Percentiles rank a stretch among this genome's conserved stretches.
These are phyloP conservation scores for Apodospora peruviana DNA, from an alignment of 495 filamentous ascomycete genomes.

Conservation along the genomic window DNA sequence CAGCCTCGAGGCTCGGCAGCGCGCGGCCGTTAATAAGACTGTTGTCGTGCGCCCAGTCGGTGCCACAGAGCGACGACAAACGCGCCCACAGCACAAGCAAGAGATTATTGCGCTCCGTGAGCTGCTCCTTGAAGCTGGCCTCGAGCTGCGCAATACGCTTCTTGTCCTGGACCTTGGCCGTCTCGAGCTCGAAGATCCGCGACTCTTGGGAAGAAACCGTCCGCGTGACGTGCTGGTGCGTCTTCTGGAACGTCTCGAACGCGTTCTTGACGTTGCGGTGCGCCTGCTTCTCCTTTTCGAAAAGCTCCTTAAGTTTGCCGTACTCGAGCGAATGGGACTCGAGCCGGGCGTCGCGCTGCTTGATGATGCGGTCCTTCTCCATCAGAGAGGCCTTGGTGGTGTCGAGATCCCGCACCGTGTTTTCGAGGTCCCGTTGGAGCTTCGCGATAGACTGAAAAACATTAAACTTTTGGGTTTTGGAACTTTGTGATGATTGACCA, in stretches of 20 bases:
- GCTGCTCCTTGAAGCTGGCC: slow-evolving; percentile 72
- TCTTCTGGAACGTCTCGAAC: slow-evolving; percentile 81
- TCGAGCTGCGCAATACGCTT: slow-evolving; percentile 70
- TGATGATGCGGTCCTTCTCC: slow-evolving; percentile 84
- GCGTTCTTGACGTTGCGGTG: slow-evolving; percentile 79
- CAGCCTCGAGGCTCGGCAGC: slow-evolving; percentile 72
- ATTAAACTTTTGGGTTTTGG: background rate
- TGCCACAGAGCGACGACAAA: slow-evolving; percentile 77
- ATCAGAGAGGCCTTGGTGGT: slow-evolving; percentile 64
- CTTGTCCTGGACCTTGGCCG: slow-evolving; percentile 62
- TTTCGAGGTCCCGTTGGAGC: slow-evolving; percentile 81
- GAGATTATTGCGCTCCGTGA: slow-evolving; percentile 83
- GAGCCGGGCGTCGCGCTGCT: slow-evolving; percentile 85
- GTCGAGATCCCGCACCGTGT: slow-evolving; percentile 75
- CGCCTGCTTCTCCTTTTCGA: slow-evolving; percentile 84
- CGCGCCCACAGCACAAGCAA: slow-evolving; percentile 83
- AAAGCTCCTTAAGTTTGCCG: slow-evolving; percentile 74
- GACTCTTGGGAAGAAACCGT: slow-evolving; percentile 79
- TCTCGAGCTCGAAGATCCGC: slow-evolving; percentile 79
- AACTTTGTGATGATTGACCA: background rate
- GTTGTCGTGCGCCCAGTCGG: slow-evolving; percentile 88
- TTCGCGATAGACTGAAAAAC: slow-evolving; percentile 69
- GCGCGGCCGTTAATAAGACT: slow-evolving; percentile 80
- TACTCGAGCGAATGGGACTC: slow-evolving; percentile 84
- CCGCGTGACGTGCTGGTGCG: slow-evolving; percentile 74